These are phyloP conservation scores for Colletotrichum camelliae DNA, from an alignment of 2,329 filamentous ascomycete genomes.

Conservation along the genomic window DNA sequence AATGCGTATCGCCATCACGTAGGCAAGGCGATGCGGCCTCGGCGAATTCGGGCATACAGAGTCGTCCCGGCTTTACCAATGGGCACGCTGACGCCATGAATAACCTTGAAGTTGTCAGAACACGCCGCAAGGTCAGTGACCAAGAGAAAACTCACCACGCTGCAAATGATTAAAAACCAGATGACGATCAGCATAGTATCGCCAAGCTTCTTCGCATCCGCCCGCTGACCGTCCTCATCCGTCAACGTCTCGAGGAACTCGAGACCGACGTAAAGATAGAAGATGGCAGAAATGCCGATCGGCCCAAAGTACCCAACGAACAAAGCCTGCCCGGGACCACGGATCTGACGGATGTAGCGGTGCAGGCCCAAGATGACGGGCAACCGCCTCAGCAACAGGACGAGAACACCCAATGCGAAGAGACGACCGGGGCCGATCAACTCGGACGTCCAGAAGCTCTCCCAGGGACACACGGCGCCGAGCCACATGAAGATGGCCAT, in stretches of 20 bases:
- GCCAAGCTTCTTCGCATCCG: neutral
- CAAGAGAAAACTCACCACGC: neutral
- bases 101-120: neutral
- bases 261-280: neutral
- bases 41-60: neutral
- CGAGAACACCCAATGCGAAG: neutral
- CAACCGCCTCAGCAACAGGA: neutral
- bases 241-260: neutral
- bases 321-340: neutral
- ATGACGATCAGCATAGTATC: neutral
- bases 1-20: neutral
- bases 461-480: conserved; percentile 85
- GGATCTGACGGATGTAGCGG: neutral
- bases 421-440: neutral
- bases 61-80: neutral
- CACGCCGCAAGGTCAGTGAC: rapidly evolving
- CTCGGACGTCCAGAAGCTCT: conserved; percentile 53
- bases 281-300: neutral
- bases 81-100: neutral
- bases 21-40: neutral
- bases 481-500: conserved; percentile 90
- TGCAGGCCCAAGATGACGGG: neutral
- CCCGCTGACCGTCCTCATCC: neutral
- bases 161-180: neutral
- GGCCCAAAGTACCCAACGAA: neutral